Conservation (phyloP, 441 rosid genomes). For the Arabidopsis lyrata region DNA sequence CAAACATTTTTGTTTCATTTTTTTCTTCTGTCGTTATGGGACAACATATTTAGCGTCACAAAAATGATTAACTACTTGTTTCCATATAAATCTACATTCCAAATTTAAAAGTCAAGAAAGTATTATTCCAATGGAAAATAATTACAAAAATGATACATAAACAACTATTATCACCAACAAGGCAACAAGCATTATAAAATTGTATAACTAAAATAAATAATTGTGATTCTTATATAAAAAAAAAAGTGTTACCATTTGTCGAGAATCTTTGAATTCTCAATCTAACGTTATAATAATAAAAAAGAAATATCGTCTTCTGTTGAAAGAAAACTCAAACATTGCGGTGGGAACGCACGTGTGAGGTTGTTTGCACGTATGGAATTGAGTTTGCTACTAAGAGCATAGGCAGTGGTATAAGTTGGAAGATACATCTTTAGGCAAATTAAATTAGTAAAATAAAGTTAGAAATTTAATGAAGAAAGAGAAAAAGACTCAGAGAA, state of each 20-base stretch:
- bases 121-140: background rate
- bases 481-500: too few species aligned
- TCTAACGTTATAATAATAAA: background rate
- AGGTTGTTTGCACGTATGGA: slow-evolving; percentile 34
- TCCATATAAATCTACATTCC: background rate
- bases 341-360: slow-evolving; percentile 43
- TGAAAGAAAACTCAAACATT: slow-evolving; percentile 19
- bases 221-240: background rate
- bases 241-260: background rate
- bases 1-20: background rate
- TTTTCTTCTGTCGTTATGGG: background rate
- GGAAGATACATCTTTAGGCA: too few species aligned
- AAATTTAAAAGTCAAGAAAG: background rate
- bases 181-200: background rate
- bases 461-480: too few species aligned
- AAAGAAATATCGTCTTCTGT: slow-evolving; percentile 16
- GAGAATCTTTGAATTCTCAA: slow-evolving; percentile 20
- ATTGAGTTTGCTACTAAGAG: background rate
- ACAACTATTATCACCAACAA: background rate
- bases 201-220: background rate
- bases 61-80: background rate
- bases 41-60: background rate
- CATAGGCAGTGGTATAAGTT: too few species aligned
- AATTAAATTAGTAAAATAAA: too few species aligned
- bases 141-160: slow-evolving; percentile 12